A percentile compares a stretch with the other conserved stretches of the same genome.
These are phyloP conservation scores for Gossypium bickii DNA, from an alignment of 345 rosid species.

Conservation along the genomic window DNA sequence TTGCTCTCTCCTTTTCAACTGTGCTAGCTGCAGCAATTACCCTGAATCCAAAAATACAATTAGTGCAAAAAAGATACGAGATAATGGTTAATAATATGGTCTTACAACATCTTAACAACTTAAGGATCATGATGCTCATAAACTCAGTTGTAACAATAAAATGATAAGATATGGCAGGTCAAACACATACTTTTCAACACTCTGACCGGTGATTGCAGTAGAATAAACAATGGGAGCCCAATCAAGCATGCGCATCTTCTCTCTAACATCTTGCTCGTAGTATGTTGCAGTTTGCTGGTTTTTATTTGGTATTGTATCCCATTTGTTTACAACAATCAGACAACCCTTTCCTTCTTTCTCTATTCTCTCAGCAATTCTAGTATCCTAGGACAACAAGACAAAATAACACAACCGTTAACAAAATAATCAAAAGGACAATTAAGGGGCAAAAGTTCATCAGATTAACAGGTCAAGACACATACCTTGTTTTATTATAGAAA, in stretches of 20 bases:
- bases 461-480: conserved; percentile 6
- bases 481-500: background rate
- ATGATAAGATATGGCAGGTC: background rate
- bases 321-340: conserved; percentile 90
- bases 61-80: background rate
- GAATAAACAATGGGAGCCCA: conserved; percentile 98
- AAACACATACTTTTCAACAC: conserved; percentile 74
- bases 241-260: conserved; percentile 76
- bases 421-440: background rate
- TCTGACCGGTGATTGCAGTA: conserved; percentile 78
- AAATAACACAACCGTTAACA: conserved; percentile 10
- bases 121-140: background rate
- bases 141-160: background rate
- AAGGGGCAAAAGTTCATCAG: background rate
- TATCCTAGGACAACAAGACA: conserved; percentile 47
- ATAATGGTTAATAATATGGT: background rate
- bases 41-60: conserved; percentile 37
- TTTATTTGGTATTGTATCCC: conserved; percentile 96
- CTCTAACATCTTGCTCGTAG: conserved; percentile 89
- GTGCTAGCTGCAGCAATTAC: conserved; percentile 67
- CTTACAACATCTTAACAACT: background rate
- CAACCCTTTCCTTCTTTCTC: conserved; percentile 96
- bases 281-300: conserved; percentile 67
- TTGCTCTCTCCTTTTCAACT: conserved; percentile 87
- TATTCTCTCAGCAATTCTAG: conserved; percentile 86